Evolutionary conservation across 1,139 yeast species (phyloP).

Genomic region (Taphrina populina): DNA sequence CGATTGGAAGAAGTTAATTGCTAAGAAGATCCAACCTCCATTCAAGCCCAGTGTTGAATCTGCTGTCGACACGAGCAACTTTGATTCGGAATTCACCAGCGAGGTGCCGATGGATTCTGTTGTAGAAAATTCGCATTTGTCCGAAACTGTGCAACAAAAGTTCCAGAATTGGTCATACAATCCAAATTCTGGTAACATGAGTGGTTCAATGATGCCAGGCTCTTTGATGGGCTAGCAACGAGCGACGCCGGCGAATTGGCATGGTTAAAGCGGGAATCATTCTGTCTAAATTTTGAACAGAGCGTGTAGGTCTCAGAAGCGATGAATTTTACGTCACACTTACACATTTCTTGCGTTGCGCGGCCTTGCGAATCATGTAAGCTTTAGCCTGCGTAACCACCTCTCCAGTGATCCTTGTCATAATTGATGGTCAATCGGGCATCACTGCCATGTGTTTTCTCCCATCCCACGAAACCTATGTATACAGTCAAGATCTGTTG

Average conservation of each 20-base stretch:
- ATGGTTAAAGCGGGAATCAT: too few species aligned
- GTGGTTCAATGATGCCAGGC: conserved; percentile 21
- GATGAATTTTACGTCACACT: too few species aligned
- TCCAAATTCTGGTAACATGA: conserved; percentile 13
- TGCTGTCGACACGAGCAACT: conserved; percentile 63
- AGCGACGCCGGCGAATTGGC: too few species aligned
- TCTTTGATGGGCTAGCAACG: conserved; percentile 17
- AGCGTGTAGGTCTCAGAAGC: too few species aligned
- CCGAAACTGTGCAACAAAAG: conserved; percentile 90
- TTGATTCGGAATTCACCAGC: conserved; percentile 86
- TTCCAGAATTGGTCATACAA: conserved; percentile 81
- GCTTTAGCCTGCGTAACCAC: conserved; percentile 10
- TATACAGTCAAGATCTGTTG: not conserved
- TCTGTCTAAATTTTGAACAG: too few species aligned
- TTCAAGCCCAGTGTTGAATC: conserved; percentile 89
- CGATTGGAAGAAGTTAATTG: conserved; percentile 82
- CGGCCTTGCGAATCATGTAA: too few species aligned
- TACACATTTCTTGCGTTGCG: too few species aligned
- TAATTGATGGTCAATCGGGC: conserved; percentile 57
- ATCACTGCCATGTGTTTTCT: conserved; percentile 68
- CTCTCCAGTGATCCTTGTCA: conserved; percentile 39
- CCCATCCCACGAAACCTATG: conserved; percentile 74
- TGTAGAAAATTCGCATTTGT: conserved; percentile 73
- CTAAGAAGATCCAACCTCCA: conserved; percentile 91
- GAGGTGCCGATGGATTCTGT: conserved; percentile 95